Base-by-base conservation (phyloP, 495 filamentous ascomycete genomes). In the Neurospora sublineolata region DNA sequence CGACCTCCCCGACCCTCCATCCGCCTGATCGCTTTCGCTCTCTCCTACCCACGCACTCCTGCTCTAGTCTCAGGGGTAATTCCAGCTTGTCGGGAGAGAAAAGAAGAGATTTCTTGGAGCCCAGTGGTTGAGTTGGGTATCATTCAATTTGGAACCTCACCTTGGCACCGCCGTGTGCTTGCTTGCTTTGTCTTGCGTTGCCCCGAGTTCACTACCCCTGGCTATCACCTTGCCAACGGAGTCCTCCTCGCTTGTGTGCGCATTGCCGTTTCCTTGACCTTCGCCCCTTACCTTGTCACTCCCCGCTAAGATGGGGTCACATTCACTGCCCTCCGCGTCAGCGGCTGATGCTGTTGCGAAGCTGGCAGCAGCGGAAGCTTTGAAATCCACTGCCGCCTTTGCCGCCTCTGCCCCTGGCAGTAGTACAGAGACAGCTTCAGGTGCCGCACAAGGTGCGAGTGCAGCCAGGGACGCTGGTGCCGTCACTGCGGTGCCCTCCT, bases 301-400 rank as follows among this genome's bases (percentile, higher is more conserved):
- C 23, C 52, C 52, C 12, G 52, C 23, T 60, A 60, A 60, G 27
- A 60, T 60, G 52, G 52, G 52, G 18, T 33, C 52, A 60, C 52
- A 60, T 60, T 74, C 78, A 67, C 68, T 80, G n/a, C 78, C 77
- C 27, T 80, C 78, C 37, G 69, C 68, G 14, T 80, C 78, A 68
- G 78, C 77, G 68, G 71, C 77, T 39, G 73, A 73, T 60, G 78
- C 72, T 69, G 78, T 79, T 69, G 77, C 78, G 27, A 79, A 74
- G 70, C 72, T 80, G 39, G 68, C 72, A 68, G 75, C 75, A 60
- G 52, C 14, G 23, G 52, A 33, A 60, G 27, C 52, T 60, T 60
- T 60, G 52, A 60, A 60, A 60, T 60, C 52, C 16, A 60, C 6
- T 60, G 52, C 52, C 52, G 52, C 52, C 5, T 6, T 12, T 60